Conservation (phyloP, 192 early-diverging fungal genomes). For the Umbelopsis isabellina region DNA sequence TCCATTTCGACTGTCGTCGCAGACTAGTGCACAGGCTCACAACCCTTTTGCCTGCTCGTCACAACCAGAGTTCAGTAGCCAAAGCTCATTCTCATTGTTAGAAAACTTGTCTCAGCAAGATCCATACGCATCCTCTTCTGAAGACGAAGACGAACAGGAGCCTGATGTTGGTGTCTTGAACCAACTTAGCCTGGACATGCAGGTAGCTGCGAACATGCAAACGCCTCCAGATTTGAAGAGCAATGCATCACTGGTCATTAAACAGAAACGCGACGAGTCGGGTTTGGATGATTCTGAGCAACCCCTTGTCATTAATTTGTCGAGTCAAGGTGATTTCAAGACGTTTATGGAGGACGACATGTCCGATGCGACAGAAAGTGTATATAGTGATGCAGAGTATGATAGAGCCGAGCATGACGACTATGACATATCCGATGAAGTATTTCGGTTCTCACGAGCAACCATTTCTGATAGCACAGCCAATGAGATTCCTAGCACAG, state of each 20-base stretch:
- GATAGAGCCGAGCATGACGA: slow-evolving; percentile 16
- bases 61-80: slow-evolving; percentile 1
- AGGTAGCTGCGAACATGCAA: too few relatives aligned
- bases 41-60: slow-evolving; percentile 16
- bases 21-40: neutral
- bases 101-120: slow-evolving; percentile 7
- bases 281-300: neutral
- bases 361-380: slow-evolving; percentile 11
- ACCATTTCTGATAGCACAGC: neutral
- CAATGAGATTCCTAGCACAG: neutral
- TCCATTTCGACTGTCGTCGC: slow-evolving; percentile 9
- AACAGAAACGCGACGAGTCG: neutral
- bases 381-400: neutral
- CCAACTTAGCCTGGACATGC: neutral
- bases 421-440: slow-evolving; percentile 13
- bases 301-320: slow-evolving; percentile 1
- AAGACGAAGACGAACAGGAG: neutral
- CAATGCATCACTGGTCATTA: neutral
- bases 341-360: neutral
- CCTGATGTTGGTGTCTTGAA: neutral
- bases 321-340: slow-evolving; percentile 9
- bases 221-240: neutral
- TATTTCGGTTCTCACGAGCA: neutral
- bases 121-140: neutral
- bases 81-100: slow-evolving; percentile 12